phyloP scores from a whole-genome alignment of 352 stramenopile genomes.

The Phytophthora nicotianae region DNA sequence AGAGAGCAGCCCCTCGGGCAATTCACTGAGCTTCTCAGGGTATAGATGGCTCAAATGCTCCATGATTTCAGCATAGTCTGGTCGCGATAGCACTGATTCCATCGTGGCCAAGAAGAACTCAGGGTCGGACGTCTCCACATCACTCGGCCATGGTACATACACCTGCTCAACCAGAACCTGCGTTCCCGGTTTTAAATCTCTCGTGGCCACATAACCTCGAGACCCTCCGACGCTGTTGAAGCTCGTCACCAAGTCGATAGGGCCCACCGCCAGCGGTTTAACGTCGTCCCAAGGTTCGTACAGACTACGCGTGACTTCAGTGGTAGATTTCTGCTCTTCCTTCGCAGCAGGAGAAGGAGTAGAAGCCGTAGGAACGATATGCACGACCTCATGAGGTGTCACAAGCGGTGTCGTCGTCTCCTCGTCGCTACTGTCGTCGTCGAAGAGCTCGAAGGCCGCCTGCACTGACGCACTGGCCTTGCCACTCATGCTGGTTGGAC shows the following conservation, averaged over 20 bases:
- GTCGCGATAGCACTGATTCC: constrained; percentile 72
- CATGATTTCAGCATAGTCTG: constrained; percentile 75
- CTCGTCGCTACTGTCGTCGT: constrained; percentile 82
- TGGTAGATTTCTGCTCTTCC: constrained; percentile 8
- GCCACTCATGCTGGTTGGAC: constrained; percentile 21
- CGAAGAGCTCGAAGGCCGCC: constrained; percentile 82
- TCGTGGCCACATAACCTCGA: constrained; percentile 87
- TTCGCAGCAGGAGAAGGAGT: constrained; percentile 2
- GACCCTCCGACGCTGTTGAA: constrained; percentile 71
- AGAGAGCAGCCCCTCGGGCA: constrained; percentile 58
- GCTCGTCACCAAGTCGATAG: constrained; percentile 72
- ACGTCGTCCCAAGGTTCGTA: constrained; percentile 79
- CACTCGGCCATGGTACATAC: constrained; percentile 88
- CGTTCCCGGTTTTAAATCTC: constrained; percentile 85
- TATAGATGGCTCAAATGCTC: constrained; percentile 84
- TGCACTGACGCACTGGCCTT: constrained; percentile 60
- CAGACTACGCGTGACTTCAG: constrained; percentile 37
- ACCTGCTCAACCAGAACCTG: constrained; percentile 91
- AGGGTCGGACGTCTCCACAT: constrained; percentile 79
- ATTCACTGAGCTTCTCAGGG: constrained; percentile 80
- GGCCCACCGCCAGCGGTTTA: constrained; percentile 80
- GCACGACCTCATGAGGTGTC: constrained; percentile 29
- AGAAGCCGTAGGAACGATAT: constrained; percentile 18
- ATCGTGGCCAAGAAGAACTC: constrained; percentile 92
- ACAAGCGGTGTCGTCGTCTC: constrained; percentile 20